Evolutionary conservation across 495 filamentous ascomycete genomes (phyloP), one percentile per base, ranked within the genome.

Genomic region (Apiosordaria backusii): DNA sequence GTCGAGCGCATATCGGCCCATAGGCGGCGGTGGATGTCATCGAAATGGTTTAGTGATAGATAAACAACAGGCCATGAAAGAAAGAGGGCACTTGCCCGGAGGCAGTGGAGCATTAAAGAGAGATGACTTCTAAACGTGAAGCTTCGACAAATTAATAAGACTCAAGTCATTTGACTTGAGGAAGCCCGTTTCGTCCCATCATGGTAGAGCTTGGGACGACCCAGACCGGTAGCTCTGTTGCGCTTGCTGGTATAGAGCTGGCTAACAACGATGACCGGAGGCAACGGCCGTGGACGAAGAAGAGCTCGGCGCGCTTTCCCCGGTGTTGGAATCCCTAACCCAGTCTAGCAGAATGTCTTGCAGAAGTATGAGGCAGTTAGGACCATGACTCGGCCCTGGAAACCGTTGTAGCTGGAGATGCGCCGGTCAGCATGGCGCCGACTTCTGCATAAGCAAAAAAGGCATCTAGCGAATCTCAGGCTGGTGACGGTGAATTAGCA

Each of bases 81-180:
- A 61, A 65, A 60, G 45, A 61, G 57, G 61, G 54, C 61, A 57
- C 65, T 60, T 57, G 54, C 54, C 65, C 61, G 16, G 24, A 18
- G 57, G 57, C 57, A 59, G 23, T 18, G 57, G 13, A 27, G 24
- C 21, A 24, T 25, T 59, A 63, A 60, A 22, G 40, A 50, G 52
- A 50, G 58, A 19, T 4, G 19, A 24, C 35, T 45, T 22, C 40
- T 58, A 50, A 52, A 61, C 21, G 53, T 40, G 61, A 13, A 59
- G 58, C 57, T 55, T 25, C n/a, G 61, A 35, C 63, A 22, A 23
- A 59, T 25, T 16, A 25, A 22, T 23, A 4, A n/a, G 24, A 10
- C n/a, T 27, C 57, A 24, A 59, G 65, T 62, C 65, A 67, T 67
- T n/a, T 13, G 65, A 62, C 60, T 62, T 18, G 19, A 24, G 52